These are phyloP conservation scores for Schwanniomyces occidentalis DNA, from an alignment of 805 yeast genomes.

Conservation along the genomic window DNA sequence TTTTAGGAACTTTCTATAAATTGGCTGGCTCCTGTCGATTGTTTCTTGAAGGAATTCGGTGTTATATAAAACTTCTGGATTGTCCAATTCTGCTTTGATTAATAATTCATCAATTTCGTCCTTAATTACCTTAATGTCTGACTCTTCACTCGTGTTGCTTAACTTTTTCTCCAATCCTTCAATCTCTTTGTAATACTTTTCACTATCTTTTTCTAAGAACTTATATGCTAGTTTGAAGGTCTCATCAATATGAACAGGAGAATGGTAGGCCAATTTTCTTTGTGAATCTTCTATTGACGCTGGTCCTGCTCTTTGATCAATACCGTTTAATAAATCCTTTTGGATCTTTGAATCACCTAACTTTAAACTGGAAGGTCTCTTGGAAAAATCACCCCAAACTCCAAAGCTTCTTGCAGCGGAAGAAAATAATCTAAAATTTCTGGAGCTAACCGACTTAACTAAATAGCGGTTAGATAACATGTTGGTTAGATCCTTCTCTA, in stretches of 20 bases:
- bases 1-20: slow-evolving; percentile 69
- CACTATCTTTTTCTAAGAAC: slow-evolving; percentile 52
- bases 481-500: background rate
- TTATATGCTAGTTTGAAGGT: slow-evolving; percentile 72
- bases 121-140: slow-evolving; percentile 11
- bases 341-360: slow-evolving; percentile 19
- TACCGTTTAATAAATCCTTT: slow-evolving; percentile 23
- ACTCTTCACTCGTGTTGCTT: slow-evolving; percentile 16
- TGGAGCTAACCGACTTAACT: slow-evolving; percentile 1
- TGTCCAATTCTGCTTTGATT: slow-evolving; percentile 65
- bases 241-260: slow-evolving; percentile 70
- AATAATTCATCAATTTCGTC: slow-evolving; percentile 30
- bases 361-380: slow-evolving; percentile 29
- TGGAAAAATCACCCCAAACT: slow-evolving; percentile 35
- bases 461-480: slow-evolving; percentile 3
- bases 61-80: slow-evolving; percentile 85
- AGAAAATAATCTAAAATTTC: slow-evolving; percentile 3
- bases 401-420: slow-evolving; percentile 9
- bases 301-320: slow-evolving; percentile 46
- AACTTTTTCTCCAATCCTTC: slow-evolving; percentile 32
- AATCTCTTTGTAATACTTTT: slow-evolving; percentile 37
- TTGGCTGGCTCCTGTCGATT: slow-evolving; percentile 72
- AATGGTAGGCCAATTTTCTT: slow-evolving; percentile 53
- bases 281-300: slow-evolving; percentile 45
- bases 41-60: slow-evolving; percentile 44